These are phyloP conservation scores for Penicillium sp. DNA, from an alignment of 2,329 filamentous ascomycete species.

Conservation along the genomic window DNA sequence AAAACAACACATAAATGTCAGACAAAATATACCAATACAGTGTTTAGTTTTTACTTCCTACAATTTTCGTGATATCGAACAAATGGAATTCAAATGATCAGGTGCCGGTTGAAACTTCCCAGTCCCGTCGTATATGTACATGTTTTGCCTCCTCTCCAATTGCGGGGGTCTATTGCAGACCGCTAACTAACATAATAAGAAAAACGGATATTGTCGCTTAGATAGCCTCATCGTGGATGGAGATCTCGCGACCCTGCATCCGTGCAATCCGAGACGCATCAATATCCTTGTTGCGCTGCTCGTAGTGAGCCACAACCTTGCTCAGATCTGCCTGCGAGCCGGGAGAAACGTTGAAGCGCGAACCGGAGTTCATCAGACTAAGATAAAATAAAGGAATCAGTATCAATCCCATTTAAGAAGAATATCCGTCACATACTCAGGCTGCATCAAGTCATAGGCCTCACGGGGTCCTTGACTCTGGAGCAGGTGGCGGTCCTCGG, in stretches of 20 bases:
- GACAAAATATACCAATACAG: background rate
- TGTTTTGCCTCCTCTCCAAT: constrained; percentile 21
- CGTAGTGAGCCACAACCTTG: constrained; percentile 62
- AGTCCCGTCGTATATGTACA: constrained; percentile 38
- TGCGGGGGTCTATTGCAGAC: constrained; percentile 25
- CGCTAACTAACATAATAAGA: constrained; percentile 17
- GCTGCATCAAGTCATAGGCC: constrained; percentile 58
- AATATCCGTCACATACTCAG: constrained; percentile 57
- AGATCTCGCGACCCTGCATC: constrained; percentile 46
- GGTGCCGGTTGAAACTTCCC: constrained; percentile 26
- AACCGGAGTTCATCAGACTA: constrained; percentile 63
- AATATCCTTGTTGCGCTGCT: constrained; percentile 56
- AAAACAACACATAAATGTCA: background rate
- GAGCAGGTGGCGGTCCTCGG: constrained; percentile 62
- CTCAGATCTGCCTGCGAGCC: constrained; percentile 61
- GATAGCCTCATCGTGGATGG: constrained; percentile 44
- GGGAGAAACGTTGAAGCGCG: constrained; percentile 64
- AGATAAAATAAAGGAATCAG: constrained; percentile 9
- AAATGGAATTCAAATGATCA: constrained; percentile 29
- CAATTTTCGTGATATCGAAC: constrained; percentile 7
- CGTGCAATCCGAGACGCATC: constrained; percentile 57
- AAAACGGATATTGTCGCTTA: constrained; percentile 13
- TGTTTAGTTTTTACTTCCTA: background rate
- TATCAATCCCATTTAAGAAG: background rate
- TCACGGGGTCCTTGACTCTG: constrained; percentile 42